Conservation (phyloP, 495 filamentous ascomycete species). For the Trichoderma gamsii region DNA sequence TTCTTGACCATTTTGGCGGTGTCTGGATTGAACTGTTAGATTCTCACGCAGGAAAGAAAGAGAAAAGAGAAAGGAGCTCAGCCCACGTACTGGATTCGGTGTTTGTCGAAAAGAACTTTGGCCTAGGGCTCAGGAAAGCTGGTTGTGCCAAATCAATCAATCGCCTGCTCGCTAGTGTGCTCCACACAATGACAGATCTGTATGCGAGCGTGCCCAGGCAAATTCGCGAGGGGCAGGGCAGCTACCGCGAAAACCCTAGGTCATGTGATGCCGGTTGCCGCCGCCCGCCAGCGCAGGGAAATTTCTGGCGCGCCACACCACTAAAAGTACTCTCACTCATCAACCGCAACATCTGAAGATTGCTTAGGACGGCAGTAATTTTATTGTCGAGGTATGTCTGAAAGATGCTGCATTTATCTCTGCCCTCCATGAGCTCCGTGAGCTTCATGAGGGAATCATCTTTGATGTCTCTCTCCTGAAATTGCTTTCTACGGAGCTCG, state of each 20-base stretch:
- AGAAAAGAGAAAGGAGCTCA: background rate
- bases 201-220: background rate
- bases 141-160: slow-evolving; percentile 1
- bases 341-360: slow-evolving; percentile 41
- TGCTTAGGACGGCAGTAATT: slow-evolving; percentile 51
- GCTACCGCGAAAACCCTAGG: slow-evolving; percentile 20
- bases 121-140: slow-evolving; percentile 4
- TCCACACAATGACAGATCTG: slow-evolving; percentile 4
- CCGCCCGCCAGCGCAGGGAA: background rate
- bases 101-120: slow-evolving; percentile 22
- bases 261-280: slow-evolving; percentile 12
- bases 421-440: slow-evolving; percentile 19
- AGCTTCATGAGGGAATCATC: slow-evolving; percentile 21
- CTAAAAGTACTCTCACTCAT: slow-evolving; percentile 26
- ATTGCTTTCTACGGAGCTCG: background rate
- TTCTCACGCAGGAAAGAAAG: slow-evolving; percentile 10
- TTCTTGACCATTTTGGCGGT: slow-evolving; percentile 98
- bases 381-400: slow-evolving; percentile 53
- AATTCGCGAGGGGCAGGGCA: slow-evolving; percentile 19
- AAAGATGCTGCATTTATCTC: slow-evolving; percentile 27
- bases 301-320: slow-evolving; percentile 20
- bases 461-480: slow-evolving; percentile 15
- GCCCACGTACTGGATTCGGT: slow-evolving; percentile 24
- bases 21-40: slow-evolving; percentile 39
- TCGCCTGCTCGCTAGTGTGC: background rate